Conservation (phyloP, 257 asterid genomes). For the Nyctanthes arbortristis region DNA sequence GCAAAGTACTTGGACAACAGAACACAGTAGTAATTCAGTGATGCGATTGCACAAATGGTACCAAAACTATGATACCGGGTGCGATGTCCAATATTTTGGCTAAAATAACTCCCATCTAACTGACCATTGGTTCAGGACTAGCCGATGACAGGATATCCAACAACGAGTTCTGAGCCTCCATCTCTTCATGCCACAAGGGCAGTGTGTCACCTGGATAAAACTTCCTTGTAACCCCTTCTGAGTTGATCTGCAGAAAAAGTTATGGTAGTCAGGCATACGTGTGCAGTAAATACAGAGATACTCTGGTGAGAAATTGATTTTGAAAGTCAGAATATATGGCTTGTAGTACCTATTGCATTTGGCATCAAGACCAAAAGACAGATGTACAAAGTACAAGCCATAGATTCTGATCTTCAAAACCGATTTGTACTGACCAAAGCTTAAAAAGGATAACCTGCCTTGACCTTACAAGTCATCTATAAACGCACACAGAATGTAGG, state of each 20-base stretch:
- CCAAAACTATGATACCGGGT: background rate
- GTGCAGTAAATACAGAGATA: no score
- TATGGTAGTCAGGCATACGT: no score
- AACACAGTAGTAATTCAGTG: background rate
- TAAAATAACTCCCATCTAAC: slow-evolving; percentile 24
- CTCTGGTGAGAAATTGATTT: no score
- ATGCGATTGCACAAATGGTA: no score
- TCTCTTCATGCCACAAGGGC: slow-evolving; percentile 81
- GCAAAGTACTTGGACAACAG: background rate
- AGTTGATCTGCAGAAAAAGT: slow-evolving; percentile 67
- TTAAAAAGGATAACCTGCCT: no score
- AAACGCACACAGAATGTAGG: no score
- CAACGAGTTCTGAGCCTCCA: slow-evolving; percentile 64
- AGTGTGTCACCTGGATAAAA: slow-evolving; percentile 69
- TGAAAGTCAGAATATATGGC: background rate
- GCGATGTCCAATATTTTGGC: background rate
- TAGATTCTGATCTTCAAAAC: background rate
- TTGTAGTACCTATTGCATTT: no score
- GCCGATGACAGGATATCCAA: slow-evolving; percentile 52
- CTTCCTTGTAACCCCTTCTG: slow-evolving; percentile 59
- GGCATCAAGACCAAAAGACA: background rate
- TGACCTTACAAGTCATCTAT: no score
- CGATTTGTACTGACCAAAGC: no score
- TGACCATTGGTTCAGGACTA: slow-evolving; percentile 64
- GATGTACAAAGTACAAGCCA: background rate